Conservation (phyloP, 768 basidiomycete species). For the Serendipita indica region DNA sequence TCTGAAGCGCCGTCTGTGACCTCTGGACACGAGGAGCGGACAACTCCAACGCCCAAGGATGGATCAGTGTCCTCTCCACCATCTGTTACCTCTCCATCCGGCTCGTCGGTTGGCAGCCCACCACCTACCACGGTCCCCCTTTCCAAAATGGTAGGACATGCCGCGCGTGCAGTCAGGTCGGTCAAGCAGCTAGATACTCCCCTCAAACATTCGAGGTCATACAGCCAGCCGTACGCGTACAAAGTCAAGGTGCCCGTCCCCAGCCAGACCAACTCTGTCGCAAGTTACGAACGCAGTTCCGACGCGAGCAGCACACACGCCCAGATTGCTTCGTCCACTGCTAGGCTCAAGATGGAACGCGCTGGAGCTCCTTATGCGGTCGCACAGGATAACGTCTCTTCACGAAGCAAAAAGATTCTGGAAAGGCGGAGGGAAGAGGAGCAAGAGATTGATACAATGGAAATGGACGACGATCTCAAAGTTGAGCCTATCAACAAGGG, state of each 20-base stretch:
- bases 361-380: neutral
- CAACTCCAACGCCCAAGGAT: conserved; percentile 1
- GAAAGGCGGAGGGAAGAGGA: conserved; percentile 2
- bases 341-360: neutral
- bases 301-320: neutral
- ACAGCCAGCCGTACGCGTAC: neutral
- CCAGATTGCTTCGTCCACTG: neutral
- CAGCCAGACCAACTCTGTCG: neutral
- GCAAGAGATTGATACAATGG: neutral
- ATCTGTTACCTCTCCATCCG: neutral
- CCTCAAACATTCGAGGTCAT: neutral
- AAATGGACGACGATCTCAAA: neutral
- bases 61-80: neutral
- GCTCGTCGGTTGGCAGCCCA: neutral
- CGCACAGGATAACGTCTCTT: neutral
- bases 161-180: neutral
- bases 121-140: neutral
- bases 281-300: neutral
- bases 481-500: neutral
- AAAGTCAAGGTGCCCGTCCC: conserved; percentile 4
- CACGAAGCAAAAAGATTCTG: neutral
- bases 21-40: neutral
- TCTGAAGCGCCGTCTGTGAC: neutral
- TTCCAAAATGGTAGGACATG: neutral
- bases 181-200: neutral